A percentile compares a stretch with the other conserved stretches of the same genome.
Evolutionary conservation across 116 monocot species (phyloP).

Genomic region (Papilionanthe hybrid): DNA sequence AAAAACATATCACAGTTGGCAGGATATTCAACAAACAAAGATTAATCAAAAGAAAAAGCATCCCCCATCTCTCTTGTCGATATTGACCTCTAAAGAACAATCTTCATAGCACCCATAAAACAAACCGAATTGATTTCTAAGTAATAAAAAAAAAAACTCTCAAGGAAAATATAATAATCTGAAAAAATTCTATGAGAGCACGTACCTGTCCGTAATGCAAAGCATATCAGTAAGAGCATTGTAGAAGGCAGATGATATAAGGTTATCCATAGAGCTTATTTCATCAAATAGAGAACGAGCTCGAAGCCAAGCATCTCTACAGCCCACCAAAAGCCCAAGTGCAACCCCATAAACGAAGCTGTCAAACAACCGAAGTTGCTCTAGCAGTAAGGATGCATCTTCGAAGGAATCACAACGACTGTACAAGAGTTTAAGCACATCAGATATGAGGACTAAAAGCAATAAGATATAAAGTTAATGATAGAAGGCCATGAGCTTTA

Average conservation of each 20-base stretch:
- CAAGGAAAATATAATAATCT: not conserved
- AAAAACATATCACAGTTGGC: too few relatives aligned
- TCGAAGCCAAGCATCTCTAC: conserved; percentile 62
- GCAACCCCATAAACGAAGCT: conserved; percentile 84
- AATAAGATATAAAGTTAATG: too few relatives aligned
- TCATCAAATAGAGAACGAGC: conserved; percentile 76
- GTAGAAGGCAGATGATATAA: conserved; percentile 91
- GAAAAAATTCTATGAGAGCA: not conserved
- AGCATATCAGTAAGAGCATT: conserved; percentile 96
- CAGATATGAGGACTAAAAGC: not conserved
- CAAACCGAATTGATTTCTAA: too few relatives aligned
- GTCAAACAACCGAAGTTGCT: conserved; percentile 85
- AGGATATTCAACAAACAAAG: too few relatives aligned
- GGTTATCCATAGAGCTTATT: conserved; percentile 70
- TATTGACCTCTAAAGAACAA: too few relatives aligned
- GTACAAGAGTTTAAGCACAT: conserved; percentile 12
- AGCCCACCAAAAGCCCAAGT: conserved; percentile 83
- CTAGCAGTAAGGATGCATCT: conserved; percentile 85
- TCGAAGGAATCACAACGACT: conserved; percentile 90
- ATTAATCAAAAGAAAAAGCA: too few relatives aligned
- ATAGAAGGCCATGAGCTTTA: too few relatives aligned
- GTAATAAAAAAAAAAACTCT: too few relatives aligned
- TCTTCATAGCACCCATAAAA: too few relatives aligned
- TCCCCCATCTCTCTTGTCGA: too few relatives aligned
- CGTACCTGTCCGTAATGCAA: conserved; percentile 94